These are phyloP conservation scores for Chloranthus sessilifolius DNA, from an alignment of 164 flowering plant species.

Conservation along the genomic window DNA sequence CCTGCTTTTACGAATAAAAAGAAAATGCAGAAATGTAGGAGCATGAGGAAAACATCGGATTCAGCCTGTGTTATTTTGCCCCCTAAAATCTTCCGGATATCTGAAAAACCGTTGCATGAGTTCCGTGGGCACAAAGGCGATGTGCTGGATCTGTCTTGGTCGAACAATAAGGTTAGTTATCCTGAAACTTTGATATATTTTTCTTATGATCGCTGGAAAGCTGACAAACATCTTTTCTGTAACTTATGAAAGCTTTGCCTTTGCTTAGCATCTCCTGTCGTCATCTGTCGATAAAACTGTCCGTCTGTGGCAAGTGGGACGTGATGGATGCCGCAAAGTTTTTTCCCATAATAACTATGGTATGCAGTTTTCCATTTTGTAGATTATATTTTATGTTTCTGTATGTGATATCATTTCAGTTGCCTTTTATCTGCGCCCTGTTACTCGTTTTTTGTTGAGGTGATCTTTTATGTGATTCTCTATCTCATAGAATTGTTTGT, in stretches of 20 bases:
- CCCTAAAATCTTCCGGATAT: slow-evolving; percentile 43
- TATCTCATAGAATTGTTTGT: too few species aligned
- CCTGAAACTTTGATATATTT: too few species aligned
- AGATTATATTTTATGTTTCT: background rate
- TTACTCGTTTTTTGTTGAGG: too few species aligned
- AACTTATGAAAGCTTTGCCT: too few species aligned
- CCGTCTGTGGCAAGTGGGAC: slow-evolving; percentile 85
- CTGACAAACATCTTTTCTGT: too few species aligned
- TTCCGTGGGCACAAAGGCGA: slow-evolving; percentile 70
- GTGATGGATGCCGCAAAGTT: slow-evolving; percentile 50
- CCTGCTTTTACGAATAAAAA: slow-evolving; percentile 38
- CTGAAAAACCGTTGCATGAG: slow-evolving; percentile 68
- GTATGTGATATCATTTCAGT: too few species aligned
- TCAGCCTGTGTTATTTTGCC: slow-evolving; percentile 62
- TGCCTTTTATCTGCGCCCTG: background rate
- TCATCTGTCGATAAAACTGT: slow-evolving; percentile 82
- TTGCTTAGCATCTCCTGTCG: slow-evolving; percentile 75
- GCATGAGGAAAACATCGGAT: slow-evolving; percentile 35
- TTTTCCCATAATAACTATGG: slow-evolving; percentile 80
- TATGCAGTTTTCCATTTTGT: slow-evolving; percentile 24
- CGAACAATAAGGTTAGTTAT: slow-evolving; percentile 50
- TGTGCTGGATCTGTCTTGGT: slow-evolving; percentile 82
- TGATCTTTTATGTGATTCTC: too few species aligned
- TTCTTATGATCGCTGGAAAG: too few species aligned
- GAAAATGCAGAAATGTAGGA: slow-evolving; percentile 23